Evolutionary conservation across 495 filamentous ascomycete genomes (phyloP).

Genomic region (Penicillium turbatum): DNA sequence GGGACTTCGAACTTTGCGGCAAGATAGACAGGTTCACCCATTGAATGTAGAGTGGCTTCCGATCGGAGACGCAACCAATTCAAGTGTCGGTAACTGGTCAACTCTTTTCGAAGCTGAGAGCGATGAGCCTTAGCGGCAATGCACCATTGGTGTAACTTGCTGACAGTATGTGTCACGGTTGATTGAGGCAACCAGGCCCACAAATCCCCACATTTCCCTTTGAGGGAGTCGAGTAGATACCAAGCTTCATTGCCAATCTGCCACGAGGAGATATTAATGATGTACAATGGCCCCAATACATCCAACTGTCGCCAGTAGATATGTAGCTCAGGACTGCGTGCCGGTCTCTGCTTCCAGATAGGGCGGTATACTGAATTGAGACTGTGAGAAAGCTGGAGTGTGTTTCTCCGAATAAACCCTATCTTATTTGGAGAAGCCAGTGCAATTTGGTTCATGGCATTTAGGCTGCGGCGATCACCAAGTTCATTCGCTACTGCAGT

Average conservation of each 20-base stretch:
- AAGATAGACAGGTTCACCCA: slow-evolving; percentile 16
- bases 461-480: too few species aligned
- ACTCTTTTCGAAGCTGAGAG: background rate
- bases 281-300: slow-evolving; percentile 23
- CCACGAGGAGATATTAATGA: background rate
- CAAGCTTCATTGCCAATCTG: slow-evolving; percentile 9
- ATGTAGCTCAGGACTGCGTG: slow-evolving; percentile 12
- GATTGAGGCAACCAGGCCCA: slow-evolving; percentile 2
- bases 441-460: background rate
- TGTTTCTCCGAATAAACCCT: background rate
- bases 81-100: slow-evolving; percentile 9
- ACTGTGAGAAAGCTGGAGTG: background rate
- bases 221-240: slow-evolving; percentile 10
- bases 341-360: slow-evolving; percentile 1
- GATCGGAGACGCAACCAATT: slow-evolving; percentile 26
- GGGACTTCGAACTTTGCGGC: slow-evolving; percentile 15
- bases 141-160: background rate
- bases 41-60: slow-evolving; percentile 16
- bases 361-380: slow-evolving; percentile 1
- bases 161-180: background rate
- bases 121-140: background rate
- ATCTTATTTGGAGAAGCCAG: background rate
- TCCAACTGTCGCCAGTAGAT: slow-evolving; percentile 32
- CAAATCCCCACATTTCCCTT: slow-evolving; percentile 12
- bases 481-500: too few species aligned